These are phyloP conservation scores for Cystobasidium sp. DNA, from an alignment of 1,284 basidiomycete species.

Conservation along the genomic window DNA sequence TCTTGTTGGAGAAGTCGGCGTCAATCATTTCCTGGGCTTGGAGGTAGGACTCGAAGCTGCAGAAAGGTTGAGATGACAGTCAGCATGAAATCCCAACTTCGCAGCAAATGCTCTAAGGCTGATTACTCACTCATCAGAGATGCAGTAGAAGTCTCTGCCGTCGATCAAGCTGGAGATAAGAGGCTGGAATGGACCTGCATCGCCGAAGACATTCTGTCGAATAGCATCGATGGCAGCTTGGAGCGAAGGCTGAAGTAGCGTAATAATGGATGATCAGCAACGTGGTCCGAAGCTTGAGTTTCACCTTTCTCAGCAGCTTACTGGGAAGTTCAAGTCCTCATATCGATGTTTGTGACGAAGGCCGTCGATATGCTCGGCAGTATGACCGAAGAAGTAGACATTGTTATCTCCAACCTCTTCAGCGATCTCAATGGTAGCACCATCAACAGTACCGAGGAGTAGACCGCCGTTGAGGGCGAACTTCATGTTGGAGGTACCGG, in stretches of 20 bases:
- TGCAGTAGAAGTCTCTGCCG: constrained; percentile 49
- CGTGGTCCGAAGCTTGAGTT: background rate
- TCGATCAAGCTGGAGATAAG: constrained; percentile 48
- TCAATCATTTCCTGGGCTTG: constrained; percentile 82
- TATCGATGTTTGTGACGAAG: constrained; percentile 43
- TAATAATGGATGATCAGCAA: background rate
- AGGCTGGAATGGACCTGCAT: constrained; percentile 49
- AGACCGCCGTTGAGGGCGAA: constrained; percentile 82
- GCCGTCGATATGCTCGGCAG: constrained; percentile 36
- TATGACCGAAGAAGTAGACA: constrained; percentile 63
- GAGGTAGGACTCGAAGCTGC: constrained; percentile 60
- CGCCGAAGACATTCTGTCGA: constrained; percentile 50
- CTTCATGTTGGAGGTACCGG: constrained; percentile 91
- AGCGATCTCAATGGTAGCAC: constrained; percentile 93
- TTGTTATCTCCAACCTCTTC: constrained; percentile 80
- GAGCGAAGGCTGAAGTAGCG: constrained; percentile 28
- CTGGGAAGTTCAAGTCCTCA: constrained; percentile 47
- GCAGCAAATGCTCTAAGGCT: constrained; percentile 75
- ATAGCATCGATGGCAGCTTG: constrained; percentile 50
- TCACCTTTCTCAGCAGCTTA: constrained; percentile 25
- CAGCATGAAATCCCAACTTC: constrained; percentile 70
- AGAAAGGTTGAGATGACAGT: constrained; percentile 66
- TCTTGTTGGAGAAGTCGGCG: constrained; percentile 70
- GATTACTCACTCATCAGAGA: constrained; percentile 60
- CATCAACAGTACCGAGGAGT: constrained; percentile 66